Evolutionary conservation across 2,329 filamentous ascomycete genomes (phyloP), one percentile per base, ranked within the genome.

Genomic region (Monilinia aucupariae): DNA sequence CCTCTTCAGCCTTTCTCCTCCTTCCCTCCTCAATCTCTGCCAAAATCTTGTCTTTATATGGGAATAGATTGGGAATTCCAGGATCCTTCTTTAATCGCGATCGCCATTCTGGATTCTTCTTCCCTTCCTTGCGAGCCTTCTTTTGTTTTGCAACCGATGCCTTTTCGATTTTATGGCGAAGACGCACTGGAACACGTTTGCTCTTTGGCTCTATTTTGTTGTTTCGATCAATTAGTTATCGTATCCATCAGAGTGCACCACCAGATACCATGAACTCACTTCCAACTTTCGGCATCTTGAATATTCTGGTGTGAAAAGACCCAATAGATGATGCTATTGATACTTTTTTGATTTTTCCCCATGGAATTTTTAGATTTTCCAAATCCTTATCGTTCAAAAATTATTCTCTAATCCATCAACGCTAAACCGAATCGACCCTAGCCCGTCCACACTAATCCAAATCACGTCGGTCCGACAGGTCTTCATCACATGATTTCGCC

Each of bases 81-180:
- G 93, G 94, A 72, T 99, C 94, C 80, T 97, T 99, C 85, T 97
- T 97, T 70, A 96, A 76, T 76, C 92, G 90, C 64, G 91, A 92
- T 70, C 90, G 86, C 92, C 94, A 97, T 90, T 96, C 86, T 41
- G 94, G 93, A 76, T 97, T 96, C 85, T 96, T 92, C 81, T 96
- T 97, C 62, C 89, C 91, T 63, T 86, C 81, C 81, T 96, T 97
- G 74, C 87, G 88, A 66, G 86, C 80, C 78, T 99, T 99, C 75
- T 87, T 86, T 78, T 96, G 91, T 81, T 99, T 99, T 66, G 90
- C 87, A 49, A 85, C 85, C 60, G 92, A 91, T 27, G 90, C 88
- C 79, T 99, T 99, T 75, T 96, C 85, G 77, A 99, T 97, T 79
- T 96, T 97, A 81, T 97, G 88, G 69, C 93, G 87, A 73, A 99